These are phyloP conservation scores for Trichoderma arundinaceum DNA, from an alignment of 2,329 filamentous ascomycete genomes.

Conservation along the genomic window DNA sequence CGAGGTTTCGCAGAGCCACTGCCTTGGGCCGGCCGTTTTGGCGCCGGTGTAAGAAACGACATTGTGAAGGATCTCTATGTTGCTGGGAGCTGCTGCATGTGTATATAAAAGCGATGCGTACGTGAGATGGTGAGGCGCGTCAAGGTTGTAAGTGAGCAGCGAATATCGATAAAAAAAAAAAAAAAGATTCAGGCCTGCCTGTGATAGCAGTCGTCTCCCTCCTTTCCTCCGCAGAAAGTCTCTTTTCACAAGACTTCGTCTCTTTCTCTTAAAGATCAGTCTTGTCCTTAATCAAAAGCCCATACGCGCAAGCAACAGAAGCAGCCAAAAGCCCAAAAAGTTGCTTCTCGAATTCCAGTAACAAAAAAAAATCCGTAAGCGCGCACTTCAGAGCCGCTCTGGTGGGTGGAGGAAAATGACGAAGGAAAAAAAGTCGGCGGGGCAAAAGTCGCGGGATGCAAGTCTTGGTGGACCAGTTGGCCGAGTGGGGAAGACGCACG, in stretches of 20 bases:
- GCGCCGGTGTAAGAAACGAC: constrained; percentile 49
- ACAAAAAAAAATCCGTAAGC: constrained; percentile 5
- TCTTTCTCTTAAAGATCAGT: background rate
- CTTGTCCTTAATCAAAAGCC: background rate
- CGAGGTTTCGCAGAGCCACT: constrained; percentile 46
- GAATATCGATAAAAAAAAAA: constrained; percentile 17
- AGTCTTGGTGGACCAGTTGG: constrained; percentile 14
- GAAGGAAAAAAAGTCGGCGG: constrained; percentile 25
- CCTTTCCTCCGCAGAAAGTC: background rate
- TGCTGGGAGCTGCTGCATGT: background rate
- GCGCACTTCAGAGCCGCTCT: background rate
- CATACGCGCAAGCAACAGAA: background rate
- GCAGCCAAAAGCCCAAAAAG: background rate
- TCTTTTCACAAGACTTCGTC: background rate
- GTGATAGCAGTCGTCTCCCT: background rate
- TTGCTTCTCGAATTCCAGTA: background rate
- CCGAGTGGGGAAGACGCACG: constrained; percentile 31
- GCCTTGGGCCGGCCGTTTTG: constrained; percentile 42
- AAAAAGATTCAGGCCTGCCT: background rate
- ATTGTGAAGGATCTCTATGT: constrained; percentile 39
- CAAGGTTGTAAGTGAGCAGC: constrained; percentile 29
- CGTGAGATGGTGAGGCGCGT: background rate
- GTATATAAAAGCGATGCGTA: background rate
- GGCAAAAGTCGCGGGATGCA: constrained; percentile 10
- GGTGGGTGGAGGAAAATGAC: constrained; percentile 26